Evolutionary conservation across 768 basidiomycete species (phyloP), one percentile per base, ranked within the genome.

Genomic region (Hericium erinaceus): DNA sequence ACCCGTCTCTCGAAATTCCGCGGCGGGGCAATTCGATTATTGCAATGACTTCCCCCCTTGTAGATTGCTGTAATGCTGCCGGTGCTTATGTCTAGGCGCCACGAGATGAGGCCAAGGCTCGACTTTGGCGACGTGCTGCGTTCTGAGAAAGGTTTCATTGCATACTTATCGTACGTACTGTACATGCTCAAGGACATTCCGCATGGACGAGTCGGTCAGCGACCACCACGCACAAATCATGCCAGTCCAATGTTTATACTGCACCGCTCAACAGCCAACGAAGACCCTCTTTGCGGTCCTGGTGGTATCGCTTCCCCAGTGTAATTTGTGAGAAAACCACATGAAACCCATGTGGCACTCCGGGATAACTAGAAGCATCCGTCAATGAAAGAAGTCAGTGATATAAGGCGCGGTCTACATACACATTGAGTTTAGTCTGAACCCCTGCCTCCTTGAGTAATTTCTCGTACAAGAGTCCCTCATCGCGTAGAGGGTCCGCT

Each of bases 311-410:
- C 24, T 40, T 28, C 11, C 40, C 38, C 12, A 24, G 37, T 33
- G 57, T 56, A n/a, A 56, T 33, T 11, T 56, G 24, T 9, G 54
- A 48, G 40, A 41, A 33, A 8, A 12, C n/a, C 28, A 26, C 24
- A 3, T 52, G 20, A 20, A 59, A 59, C 5, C 33, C 48, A 41
- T 59, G 58, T 26, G 58, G 28, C 28, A 33, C 28, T 33, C 28
- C 28, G 8, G 28, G 28, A 33, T 33, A 33, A 33, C 28, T 33
- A 55, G 2, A 56, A n/a, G 5, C 58, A 33, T 55, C 28, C 55
- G 55, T 44, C 56, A 56, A 41, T 55, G 56, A 48, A n/a, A 46
- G 44, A 33, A 11, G 8, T 33, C 22, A 50, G n/a, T 7, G 24
- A 20, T 8, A 20, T 3, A 15, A 15, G 44, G 16, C 2, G 44